Base-by-base conservation (phyloP, 169 alveolate species). In the Eimeria falciformis region DNA sequence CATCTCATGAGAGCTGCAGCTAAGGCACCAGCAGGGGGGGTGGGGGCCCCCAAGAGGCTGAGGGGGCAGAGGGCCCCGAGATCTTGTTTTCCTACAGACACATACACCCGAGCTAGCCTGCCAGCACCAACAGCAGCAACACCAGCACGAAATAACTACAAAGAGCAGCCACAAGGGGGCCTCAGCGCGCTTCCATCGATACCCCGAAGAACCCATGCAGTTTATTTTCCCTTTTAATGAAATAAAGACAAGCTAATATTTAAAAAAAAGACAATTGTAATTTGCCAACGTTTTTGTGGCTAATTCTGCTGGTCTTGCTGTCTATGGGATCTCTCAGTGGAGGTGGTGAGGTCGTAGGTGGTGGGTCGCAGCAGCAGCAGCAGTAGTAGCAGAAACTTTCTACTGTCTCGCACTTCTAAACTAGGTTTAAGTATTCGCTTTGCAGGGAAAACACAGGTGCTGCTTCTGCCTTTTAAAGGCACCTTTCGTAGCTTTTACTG, bases 101-200 rank as follows among this genome's bases (percentile, higher is more conserved):
- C 77, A 66, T 14, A 21, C 11, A 21, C 77, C 14, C 46, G 5
- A 23, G 77, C 2, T 9, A 29, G 21, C 14, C 43, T 29, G 29
- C 43, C 43, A 66, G 40, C 43, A 66, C 46, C 77, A 14, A 14
- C 40, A 66, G 5, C 45, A 66, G 77, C 77, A 66, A 14, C 43
- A 66, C 46, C 77, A 66, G 77, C 77, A 66, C 18, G n/a, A n/a
- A n/a, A n/a, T n/a, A n/a, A n/a, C n/a, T n/a, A n/a, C n/a, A n/a
- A n/a, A n/a, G 23, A 66, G 77, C 77, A 66, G 77, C 77, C n/a
- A 45, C 77, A 29, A 45, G 77, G 40, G 77, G 77, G n/a, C n/a
- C n/a, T n/a, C n/a, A n/a, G n/a, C n/a, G n/a, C n/a, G n/a, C n/a
- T n/a, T n/a, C n/a, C n/a, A n/a, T n/a, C n/a, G n/a, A n/a, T n/a